Percentiles rank a stretch among this genome's conserved stretches.
phyloP scores from a whole-genome alignment of 2,329 filamentous ascomycete species.

The Rhynchosporium graminicola region DNA sequence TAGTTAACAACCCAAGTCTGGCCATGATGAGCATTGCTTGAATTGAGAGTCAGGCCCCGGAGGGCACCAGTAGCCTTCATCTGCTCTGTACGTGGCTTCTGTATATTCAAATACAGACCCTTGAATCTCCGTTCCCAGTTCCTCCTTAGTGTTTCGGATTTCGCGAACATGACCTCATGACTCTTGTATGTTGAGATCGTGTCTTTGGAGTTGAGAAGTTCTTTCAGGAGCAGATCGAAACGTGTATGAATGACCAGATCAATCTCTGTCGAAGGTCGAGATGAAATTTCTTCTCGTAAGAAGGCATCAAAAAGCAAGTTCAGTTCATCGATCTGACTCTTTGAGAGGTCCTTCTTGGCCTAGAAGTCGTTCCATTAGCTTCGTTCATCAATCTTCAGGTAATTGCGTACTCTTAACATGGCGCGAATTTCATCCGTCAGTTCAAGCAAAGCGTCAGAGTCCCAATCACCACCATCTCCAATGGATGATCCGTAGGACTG shows the following conservation, averaged over 20 bases:
- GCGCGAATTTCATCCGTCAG: conserved; percentile 19
- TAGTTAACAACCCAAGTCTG: conserved; percentile 24
- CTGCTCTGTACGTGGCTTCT: conserved; percentile 25
- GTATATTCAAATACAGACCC: conserved; percentile 26
- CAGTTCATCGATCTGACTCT: not conserved
- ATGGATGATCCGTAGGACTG: conserved; percentile 5
- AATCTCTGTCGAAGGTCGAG: conserved; percentile 13
- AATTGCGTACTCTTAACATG: conserved; percentile 8
- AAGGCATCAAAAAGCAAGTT: not conserved
- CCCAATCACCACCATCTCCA: conserved; percentile 19
- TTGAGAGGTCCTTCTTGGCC: conserved; percentile 2
- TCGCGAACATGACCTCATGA: conserved; percentile 12
- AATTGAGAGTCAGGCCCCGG: conserved; percentile 20
- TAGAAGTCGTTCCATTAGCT: not conserved
- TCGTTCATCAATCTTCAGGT: not conserved
- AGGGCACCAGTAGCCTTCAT: conserved; percentile 26
- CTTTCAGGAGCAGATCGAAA: conserved; percentile 31
- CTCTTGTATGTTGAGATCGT: not conserved
- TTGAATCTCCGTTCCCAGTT: conserved; percentile 32
- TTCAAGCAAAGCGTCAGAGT: conserved; percentile 6
- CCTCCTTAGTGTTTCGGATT: conserved; percentile 20
- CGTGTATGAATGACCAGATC: conserved; percentile 23
- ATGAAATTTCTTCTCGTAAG: not conserved
- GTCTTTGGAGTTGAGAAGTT: conserved; percentile 14
- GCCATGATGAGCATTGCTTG: conserved; percentile 7